Evolutionary conservation across 2,329 filamentous ascomycete species (phyloP), one percentile per base, ranked within the genome.

Genomic region (Fusarium domesticum): DNA sequence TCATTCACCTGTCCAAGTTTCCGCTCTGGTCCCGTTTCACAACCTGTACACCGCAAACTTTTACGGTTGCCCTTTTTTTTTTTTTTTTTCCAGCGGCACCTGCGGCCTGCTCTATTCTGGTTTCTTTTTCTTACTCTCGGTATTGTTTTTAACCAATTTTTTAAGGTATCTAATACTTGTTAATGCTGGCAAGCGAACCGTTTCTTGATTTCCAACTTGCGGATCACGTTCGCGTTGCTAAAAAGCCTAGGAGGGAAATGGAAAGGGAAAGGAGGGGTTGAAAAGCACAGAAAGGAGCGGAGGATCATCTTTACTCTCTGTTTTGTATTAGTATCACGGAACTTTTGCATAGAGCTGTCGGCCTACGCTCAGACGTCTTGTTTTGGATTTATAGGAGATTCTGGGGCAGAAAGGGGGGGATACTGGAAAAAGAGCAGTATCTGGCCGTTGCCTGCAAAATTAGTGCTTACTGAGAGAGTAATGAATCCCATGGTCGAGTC

Each of bases 241-340:
- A n/a, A n/a, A 33, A 33, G 7, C n/a, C n/a, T 18, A 10, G 31
- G 31, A 16, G 31, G 31, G 31, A 16, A n/a, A 33, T 8, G n/a
- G 15, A 15, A 8, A 33, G n/a, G 31, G 31, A 33, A 7, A 16
- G 12, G 41, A 18, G 30, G 23, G 41, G 45, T 39, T 42, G 33
- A 38, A 20, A 20, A 32, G 35, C 31, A 33, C 41, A 50, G 39
- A 12, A 51, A 47, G 47, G 39, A 48, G 48, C 34, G 28, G 33
- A 48, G 41, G 34, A 20, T 25, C 35, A 48, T 51, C 19, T 51
- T 51, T 34, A 42, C 37, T 54, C 45, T 51, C 40, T 39, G 31
- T 45, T 12, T 19, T 34, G 45, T 54, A 42, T 42, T 42, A 53
- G 51, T 51, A 34, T 23, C 35, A 44, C 25, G 48, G 37, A 38